phyloP scores from a whole-genome alignment of 2,329 filamentous ascomycete genomes.

The Pseudocercospora fijiensis region DNA sequence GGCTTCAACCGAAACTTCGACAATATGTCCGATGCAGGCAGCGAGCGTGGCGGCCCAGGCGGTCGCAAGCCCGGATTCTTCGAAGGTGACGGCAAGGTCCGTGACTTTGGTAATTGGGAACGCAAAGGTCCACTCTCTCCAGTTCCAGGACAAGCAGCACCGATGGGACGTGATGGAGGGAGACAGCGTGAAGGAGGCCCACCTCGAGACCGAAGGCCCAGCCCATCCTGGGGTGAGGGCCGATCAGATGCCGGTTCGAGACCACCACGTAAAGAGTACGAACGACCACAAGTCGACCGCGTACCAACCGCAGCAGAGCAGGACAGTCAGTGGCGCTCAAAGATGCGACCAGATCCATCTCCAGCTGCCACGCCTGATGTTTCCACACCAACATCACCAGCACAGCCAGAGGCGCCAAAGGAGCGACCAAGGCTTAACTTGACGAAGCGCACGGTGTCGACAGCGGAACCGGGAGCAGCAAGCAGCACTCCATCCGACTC shows the following conservation, averaged over 20 bases:
- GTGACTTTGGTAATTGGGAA: conserved; percentile 90
- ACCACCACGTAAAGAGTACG: conserved; percentile 74
- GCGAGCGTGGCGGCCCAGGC: conserved; percentile 52
- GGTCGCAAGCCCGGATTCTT: conserved; percentile 65
- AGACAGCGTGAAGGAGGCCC: conserved; percentile 61
- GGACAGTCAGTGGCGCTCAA: conserved; percentile 88
- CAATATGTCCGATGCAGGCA: conserved; percentile 52
- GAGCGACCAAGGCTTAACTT: conserved; percentile 82
- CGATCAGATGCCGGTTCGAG: conserved; percentile 71
- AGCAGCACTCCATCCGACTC: conserved; percentile 54
- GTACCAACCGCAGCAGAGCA: conserved; percentile 83
- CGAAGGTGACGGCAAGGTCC: conserved; percentile 70
- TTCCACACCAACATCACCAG: conserved; percentile 73
- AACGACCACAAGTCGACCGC: conserved; percentile 65
- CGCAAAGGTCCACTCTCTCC: conserved; percentile 88
- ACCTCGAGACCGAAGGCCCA: conserved; percentile 50
- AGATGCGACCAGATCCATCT: conserved; percentile 79
- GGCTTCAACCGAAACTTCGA: conserved; percentile 41
- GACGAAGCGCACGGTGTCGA: conserved; percentile 84
- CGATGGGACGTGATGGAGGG: conserved; percentile 54
- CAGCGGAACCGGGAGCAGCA: conserved; percentile 56
- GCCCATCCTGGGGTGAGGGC: conserved; percentile 73
- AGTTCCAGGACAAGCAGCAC: conserved; percentile 47
- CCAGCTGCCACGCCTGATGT: conserved; percentile 69
- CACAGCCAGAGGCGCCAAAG: conserved; percentile 57